Base-by-base conservation (phyloP, 257 asterid species). In the Mentha longifolia region DNA sequence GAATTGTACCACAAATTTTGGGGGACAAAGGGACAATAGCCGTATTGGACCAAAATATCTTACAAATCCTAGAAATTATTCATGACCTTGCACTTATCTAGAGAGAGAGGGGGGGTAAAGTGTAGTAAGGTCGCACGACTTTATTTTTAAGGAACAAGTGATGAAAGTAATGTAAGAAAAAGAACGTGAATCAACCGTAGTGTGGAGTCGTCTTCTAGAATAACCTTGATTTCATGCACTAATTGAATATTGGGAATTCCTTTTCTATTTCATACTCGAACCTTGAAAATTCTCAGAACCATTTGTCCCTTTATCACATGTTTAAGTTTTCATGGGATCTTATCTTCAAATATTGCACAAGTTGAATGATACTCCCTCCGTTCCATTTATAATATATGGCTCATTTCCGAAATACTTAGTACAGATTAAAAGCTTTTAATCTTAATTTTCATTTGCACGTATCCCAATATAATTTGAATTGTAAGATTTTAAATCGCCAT, bases 191-290 rank as follows among this genome's bases (percentile, higher is more conserved):
- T 7, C 13, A 9, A 45, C 59, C 43, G 70, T 43, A 25, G 22
- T 9, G 11, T 30, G 7, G n/a, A 45, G 69, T 64, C 41, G 6
- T 15, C 70, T 65, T 65, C 70, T 65, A 65, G 70, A 65, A 43
- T 5, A 35, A 9, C 28, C 70, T 65, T 45, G 70, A 65, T 65
- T 30, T 35, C 39, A 35, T 1, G 39, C 31, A 52, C 6, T 17
- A 52, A 52, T 52, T 13, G n/a, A 51, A 55, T 55, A 19, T 22
- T 15, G 0, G 20, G 7, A 47, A 6, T 15, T 47, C 10, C 5
- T 15, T 7, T 1, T 55, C 31, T 2, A 52, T 52, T 52, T 52
- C 59, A 52, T 19, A 52, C 15, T 2, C 19, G 61, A 22, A 55
- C 9, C 15, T 2, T 52, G 37, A 22, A 55, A 55, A 25, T 22